Evolutionary conservation across 768 basidiomycete species (phyloP).

Genomic region (Collybia sp.): DNA sequence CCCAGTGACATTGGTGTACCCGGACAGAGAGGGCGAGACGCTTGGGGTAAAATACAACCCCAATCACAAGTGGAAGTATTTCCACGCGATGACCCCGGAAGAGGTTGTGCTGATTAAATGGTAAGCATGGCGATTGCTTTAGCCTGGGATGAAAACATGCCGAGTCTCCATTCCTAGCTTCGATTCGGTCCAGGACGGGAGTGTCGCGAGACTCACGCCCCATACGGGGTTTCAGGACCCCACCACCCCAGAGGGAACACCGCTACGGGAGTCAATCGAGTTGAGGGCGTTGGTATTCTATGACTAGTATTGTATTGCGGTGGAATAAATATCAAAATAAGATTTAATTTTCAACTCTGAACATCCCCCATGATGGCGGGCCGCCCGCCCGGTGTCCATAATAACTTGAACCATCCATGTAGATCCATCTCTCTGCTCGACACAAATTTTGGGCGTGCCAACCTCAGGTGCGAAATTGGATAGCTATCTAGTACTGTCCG

Average conservation of each 20-base stretch:
- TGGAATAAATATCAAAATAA: no score
- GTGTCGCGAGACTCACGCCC: constrained; percentile 51
- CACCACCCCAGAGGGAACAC: constrained; percentile 42
- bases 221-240: constrained; percentile 62
- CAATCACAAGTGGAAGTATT: constrained; percentile 33
- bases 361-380: no score
- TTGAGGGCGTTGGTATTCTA: constrained; percentile 62
- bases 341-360: no score
- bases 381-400: no score
- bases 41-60: constrained; percentile 25
- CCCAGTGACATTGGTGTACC: constrained; percentile 25
- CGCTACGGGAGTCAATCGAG: constrained; percentile 57
- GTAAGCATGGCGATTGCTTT: constrained; percentile 7
- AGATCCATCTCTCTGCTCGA: no score
- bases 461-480: no score
- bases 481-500: no score
- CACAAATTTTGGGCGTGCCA: no score
- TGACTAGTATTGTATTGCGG: no score
- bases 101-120: constrained; percentile 36
- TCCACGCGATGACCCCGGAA: constrained; percentile 24
- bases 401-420: no score
- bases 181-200: constrained; percentile 33
- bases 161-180: no score
- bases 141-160: constrained; percentile 10
- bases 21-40: constrained; percentile 34